These are phyloP conservation scores for Jackrogersella multiformis DNA, from an alignment of 495 filamentous ascomycete species.

Conservation along the genomic window DNA sequence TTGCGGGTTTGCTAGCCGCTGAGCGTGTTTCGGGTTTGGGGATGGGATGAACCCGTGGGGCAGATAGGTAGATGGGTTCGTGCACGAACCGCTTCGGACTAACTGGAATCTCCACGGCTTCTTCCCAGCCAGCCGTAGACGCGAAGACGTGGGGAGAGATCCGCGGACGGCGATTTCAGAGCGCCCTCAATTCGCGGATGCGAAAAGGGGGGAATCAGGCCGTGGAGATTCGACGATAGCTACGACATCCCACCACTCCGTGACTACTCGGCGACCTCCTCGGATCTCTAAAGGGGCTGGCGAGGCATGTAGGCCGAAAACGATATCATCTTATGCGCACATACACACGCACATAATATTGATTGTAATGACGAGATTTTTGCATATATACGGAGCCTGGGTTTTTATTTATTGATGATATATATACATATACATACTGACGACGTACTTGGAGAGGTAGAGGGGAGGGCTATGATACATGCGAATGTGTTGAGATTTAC, in stretches of 20 bases:
- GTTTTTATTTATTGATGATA: slow-evolving; percentile 1
- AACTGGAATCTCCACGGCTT: background rate
- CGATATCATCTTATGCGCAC: background rate
- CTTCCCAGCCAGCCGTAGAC: background rate
- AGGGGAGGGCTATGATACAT: slow-evolving; percentile 19
- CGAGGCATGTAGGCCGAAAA: too few relatives aligned
- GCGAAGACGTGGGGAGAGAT: background rate
- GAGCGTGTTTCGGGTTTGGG: too few relatives aligned
- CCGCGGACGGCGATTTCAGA: background rate
- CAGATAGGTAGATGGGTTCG: background rate
- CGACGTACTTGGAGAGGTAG: background rate
- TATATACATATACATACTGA: background rate
- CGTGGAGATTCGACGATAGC: background rate
- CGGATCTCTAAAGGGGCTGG: too few relatives aligned
- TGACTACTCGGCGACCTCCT: too few relatives aligned
- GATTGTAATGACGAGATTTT: background rate
- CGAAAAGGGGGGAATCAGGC: background rate
- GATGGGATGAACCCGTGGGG: slow-evolving; percentile 3
- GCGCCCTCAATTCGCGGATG: background rate
- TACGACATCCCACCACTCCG: background rate
- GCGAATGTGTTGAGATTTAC: slow-evolving; percentile 7
- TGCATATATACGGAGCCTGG: slow-evolving; percentile 1
- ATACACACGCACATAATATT: background rate
- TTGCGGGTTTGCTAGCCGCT: background rate
- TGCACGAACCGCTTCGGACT: background rate